phyloP scores from a whole-genome alignment of 371 early-diverging fungal species.

The Mucor saturninus region DNA sequence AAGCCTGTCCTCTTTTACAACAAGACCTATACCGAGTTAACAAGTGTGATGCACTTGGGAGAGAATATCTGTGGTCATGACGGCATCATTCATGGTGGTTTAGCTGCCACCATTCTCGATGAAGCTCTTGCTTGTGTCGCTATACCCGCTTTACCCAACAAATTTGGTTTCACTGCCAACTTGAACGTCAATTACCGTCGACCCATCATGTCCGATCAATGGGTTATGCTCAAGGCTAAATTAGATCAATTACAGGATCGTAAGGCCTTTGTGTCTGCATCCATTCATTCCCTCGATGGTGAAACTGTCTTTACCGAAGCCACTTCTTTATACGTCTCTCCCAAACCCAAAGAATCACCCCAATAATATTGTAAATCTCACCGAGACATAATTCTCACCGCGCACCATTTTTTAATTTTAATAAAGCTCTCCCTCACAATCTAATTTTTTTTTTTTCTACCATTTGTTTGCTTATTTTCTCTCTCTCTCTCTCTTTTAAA shows the following conservation, averaged over 20 bases:
- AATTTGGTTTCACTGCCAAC: conserved; percentile 78
- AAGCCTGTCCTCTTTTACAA: conserved; percentile 47
- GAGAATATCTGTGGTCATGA: conserved; percentile 70
- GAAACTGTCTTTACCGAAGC: conserved; percentile 64
- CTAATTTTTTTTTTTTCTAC: conserved; percentile 5
- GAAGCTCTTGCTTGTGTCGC: conserved; percentile 61
- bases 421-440: not conserved
- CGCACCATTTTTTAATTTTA: too few relatives aligned
- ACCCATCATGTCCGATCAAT: conserved; percentile 72
- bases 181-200: conserved; percentile 74
- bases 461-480: conserved; percentile 1
- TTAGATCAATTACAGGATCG: conserved; percentile 69
- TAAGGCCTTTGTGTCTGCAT: conserved; percentile 71
- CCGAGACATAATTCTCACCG: too few relatives aligned
- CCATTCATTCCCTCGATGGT: conserved; percentile 60
- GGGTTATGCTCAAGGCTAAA: conserved; percentile 68
- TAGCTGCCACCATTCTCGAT: conserved; percentile 76
- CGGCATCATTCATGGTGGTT: conserved; percentile 79
- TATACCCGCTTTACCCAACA: conserved; percentile 63
- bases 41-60: conserved; percentile 46
- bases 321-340: conserved; percentile 69
- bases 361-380: not conserved
- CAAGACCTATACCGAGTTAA: conserved; percentile 41
- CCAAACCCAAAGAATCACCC: conserved; percentile 28
- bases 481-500: too few relatives aligned